Conservation (phyloP, 306 rosid genomes). For the Rubus idaeus region DNA sequence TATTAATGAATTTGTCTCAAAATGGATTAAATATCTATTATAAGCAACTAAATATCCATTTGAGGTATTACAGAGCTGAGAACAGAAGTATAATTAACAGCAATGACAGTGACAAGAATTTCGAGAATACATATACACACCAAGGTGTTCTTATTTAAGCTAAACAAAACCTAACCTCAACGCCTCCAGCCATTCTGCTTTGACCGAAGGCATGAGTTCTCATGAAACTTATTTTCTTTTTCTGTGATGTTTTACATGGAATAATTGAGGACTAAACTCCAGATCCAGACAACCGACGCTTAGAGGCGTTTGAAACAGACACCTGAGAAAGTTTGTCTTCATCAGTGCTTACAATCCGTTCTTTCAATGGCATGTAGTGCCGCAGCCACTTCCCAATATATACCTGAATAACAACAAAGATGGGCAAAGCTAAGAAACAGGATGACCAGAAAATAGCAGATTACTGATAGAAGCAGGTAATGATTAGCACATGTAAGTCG, state of each 20-base stretch:
- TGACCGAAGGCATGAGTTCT: not conserved
- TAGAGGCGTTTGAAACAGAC: conserved; percentile 75
- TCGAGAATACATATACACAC: not conserved
- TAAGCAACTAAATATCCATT: not conserved
- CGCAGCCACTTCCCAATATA: conserved; percentile 81
- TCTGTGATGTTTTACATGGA: conserved; percentile 4
- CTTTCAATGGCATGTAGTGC: conserved; percentile 55
- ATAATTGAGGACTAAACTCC: conserved; percentile 37
- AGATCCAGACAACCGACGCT: conserved; percentile 73
- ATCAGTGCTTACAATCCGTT: conserved; percentile 40
- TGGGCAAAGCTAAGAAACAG: conserved; percentile 9
- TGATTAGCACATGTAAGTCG: not conserved
- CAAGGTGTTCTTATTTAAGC: conserved; percentile 12
- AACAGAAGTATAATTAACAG: not conserved
- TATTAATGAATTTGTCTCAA: not conserved
- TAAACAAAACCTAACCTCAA: not conserved
- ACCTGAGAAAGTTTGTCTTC: conserved; percentile 71
- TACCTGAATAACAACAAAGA: conserved; percentile 48
- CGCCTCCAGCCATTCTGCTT: not conserved
- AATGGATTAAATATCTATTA: not conserved
- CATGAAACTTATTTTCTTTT: conserved; percentile 5
- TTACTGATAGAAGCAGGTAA: not conserved
- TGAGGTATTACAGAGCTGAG: not conserved
- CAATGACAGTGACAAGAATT: not conserved
- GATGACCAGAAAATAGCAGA: not conserved